phyloP scores from a whole-genome alignment of 306 rosid genomes.

The Vachellia pachyceras region DNA sequence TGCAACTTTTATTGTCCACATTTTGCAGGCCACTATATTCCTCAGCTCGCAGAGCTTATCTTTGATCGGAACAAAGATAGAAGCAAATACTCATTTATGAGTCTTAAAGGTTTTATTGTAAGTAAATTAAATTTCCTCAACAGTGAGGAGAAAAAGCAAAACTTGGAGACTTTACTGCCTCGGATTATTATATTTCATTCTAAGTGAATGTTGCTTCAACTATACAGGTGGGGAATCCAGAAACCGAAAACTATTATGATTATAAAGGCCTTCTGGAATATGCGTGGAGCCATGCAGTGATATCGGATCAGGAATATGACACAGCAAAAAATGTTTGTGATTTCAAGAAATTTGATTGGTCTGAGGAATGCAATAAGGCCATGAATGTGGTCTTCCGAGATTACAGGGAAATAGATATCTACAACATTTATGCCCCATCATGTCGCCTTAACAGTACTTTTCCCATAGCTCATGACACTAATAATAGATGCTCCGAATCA shows the following conservation, averaged over 20 bases:
- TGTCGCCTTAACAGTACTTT: conserved; percentile 46
- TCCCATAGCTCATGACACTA: conserved; percentile 24
- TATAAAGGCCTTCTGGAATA: conserved; percentile 54
- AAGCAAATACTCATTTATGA: conserved; percentile 46
- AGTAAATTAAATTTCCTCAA: conserved; percentile 40
- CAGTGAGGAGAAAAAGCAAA: not conserved
- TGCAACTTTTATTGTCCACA: not conserved
- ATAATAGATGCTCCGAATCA: conserved; percentile 21
- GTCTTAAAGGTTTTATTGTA: conserved; percentile 66
- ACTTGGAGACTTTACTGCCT: not conserved
- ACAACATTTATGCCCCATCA: conserved; percentile 58
- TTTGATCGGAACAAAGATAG: conserved; percentile 55
- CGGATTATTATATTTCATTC: conserved; percentile 1
- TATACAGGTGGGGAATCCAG: conserved; percentile 63
- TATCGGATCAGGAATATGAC: conserved; percentile 56
- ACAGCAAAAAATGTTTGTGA: conserved; percentile 58
- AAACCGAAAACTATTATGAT: conserved; percentile 54
- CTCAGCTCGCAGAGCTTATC: conserved; percentile 61
- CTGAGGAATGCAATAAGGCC: conserved; percentile 53
- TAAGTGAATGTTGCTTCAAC: not conserved
- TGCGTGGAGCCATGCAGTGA: conserved; percentile 70
- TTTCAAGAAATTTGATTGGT: conserved; percentile 51
- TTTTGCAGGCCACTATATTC: conserved; percentile 60
- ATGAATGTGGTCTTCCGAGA: conserved; percentile 45
- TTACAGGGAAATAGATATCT: conserved; percentile 60